Conservation (phyloP, 2,329 filamentous ascomycete genomes). For the Colletotrichum viniferum region DNA sequence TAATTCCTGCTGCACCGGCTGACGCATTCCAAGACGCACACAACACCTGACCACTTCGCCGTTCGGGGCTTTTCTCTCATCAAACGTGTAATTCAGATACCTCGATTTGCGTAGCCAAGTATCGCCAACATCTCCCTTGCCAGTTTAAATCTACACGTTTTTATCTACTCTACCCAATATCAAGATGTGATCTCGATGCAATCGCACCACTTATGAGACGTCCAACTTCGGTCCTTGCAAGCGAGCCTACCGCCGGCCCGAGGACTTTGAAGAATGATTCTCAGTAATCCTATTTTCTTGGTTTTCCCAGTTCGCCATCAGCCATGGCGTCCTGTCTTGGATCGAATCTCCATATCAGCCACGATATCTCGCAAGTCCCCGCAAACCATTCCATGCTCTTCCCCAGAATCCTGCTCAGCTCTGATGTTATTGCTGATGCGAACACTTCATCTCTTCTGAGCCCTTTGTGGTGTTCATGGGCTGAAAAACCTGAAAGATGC, state of each 20-base stretch:
- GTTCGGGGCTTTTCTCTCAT: not conserved
- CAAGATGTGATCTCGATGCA: not conserved
- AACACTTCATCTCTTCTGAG: not conserved
- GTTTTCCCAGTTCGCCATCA: not conserved
- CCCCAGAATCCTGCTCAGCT: not conserved
- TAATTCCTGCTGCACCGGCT: not conserved
- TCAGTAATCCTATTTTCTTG: conserved; percentile 6
- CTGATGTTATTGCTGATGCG: not conserved
- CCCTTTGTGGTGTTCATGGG: not conserved
- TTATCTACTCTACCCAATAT: not conserved
- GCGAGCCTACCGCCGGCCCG: not conserved
- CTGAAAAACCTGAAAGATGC: not conserved
- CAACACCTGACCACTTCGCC: not conserved
- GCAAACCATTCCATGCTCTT: not conserved
- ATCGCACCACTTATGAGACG: not conserved
- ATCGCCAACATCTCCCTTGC: not conserved
- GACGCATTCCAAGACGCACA: not conserved
- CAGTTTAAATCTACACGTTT: not conserved
- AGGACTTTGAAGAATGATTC: not conserved
- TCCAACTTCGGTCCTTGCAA: not conserved
- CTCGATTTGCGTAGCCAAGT: not conserved
- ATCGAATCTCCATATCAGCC: not conserved
- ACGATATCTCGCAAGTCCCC: not conserved
- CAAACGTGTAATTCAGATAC: not conserved
- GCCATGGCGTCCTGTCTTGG: conserved; percentile 12